These are phyloP conservation scores for Cytospora leucostoma DNA, from an alignment of 2,329 filamentous ascomycete genomes.

Conservation along the genomic window DNA sequence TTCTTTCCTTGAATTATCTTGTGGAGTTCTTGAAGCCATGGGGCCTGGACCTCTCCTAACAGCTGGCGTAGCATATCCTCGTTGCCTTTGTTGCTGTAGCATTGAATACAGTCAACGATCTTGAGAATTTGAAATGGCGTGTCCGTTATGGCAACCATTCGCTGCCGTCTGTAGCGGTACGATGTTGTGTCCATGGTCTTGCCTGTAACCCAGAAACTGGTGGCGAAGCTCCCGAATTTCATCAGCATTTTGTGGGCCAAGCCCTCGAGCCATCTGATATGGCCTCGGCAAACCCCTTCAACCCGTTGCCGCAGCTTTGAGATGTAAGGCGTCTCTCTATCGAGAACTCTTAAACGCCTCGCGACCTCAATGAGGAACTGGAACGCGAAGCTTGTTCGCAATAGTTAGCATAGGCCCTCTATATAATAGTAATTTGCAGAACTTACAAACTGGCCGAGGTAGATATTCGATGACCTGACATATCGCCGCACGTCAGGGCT, in stretches of 20 bases:
- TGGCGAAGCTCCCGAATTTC: not conserved
- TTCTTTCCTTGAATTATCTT: not conserved
- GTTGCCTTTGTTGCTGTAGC: not conserved
- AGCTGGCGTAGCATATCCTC: not conserved
- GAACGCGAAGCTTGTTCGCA: not conserved
- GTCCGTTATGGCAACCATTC: not conserved
- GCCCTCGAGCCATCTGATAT: not conserved
- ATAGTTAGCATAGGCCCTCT: not conserved
- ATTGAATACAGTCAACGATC: not conserved
- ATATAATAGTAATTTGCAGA: fast-evolving
- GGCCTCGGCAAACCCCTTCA: conserved; percentile 1
- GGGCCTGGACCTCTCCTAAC: not conserved
- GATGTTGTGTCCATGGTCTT: not conserved
- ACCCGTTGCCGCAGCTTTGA: not conserved
- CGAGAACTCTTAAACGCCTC: not conserved
- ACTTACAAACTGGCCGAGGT: conserved; percentile 27
- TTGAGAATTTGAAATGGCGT: conserved; percentile 14
- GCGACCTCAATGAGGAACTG: conserved; percentile 4
- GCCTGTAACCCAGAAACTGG: conserved; percentile 8
- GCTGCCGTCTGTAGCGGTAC: not conserved
- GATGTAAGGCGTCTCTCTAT: not conserved
- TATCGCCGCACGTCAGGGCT: conserved; percentile 27
- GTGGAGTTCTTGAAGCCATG: not conserved
- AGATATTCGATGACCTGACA: conserved; percentile 23
- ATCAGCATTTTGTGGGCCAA: not conserved